These are phyloP conservation scores for Paramarasmius palmivorus DNA, from an alignment of 1,284 basidiomycete species.

Conservation along the genomic window DNA sequence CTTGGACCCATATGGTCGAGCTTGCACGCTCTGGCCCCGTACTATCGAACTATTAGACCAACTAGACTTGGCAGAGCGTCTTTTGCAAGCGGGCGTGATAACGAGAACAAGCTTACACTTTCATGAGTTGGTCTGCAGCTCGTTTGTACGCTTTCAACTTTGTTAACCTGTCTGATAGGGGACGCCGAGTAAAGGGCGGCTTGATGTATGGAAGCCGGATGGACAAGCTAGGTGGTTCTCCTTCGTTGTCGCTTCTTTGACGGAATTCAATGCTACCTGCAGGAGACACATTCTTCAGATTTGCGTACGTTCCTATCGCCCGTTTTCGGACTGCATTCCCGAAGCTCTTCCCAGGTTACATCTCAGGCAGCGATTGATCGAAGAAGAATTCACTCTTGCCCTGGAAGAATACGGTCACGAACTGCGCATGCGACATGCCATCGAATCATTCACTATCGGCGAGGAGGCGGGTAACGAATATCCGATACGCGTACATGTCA, in stretches of 20 bases:
- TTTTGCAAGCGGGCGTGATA: constrained; percentile 23
- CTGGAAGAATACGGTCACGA: constrained; percentile 17
- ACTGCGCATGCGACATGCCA: constrained; percentile 17
- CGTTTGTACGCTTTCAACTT: background rate
- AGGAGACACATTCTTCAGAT: constrained; percentile 27
- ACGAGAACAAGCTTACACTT: constrained; percentile 25
- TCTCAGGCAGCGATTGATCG: constrained; percentile 24
- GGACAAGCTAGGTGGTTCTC: constrained; percentile 24
- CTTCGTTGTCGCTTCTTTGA: background rate
- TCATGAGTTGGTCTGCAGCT: constrained; percentile 15
- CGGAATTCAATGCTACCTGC: background rate
- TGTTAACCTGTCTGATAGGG: constrained; percentile 15
- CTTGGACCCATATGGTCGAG: constrained; percentile 24
- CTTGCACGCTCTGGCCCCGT: constrained; percentile 25
- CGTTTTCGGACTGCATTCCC: background rate
- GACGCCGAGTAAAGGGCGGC: constrained; percentile 21
- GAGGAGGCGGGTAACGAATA: constrained; percentile 16
- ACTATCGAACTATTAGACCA: constrained; percentile 26
- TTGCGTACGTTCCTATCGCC: constrained; percentile 17
- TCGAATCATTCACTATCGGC: constrained; percentile 22
- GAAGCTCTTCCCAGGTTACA: constrained; percentile 18
- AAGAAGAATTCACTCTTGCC: constrained; percentile 21
- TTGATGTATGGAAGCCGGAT: constrained; percentile 26
- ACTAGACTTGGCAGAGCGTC: constrained; percentile 22
- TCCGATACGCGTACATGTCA: constrained; percentile 20